These are phyloP conservation scores for Aspergillus terreus DNA, from an alignment of 2,329 filamentous ascomycete genomes.

Conservation along the genomic window DNA sequence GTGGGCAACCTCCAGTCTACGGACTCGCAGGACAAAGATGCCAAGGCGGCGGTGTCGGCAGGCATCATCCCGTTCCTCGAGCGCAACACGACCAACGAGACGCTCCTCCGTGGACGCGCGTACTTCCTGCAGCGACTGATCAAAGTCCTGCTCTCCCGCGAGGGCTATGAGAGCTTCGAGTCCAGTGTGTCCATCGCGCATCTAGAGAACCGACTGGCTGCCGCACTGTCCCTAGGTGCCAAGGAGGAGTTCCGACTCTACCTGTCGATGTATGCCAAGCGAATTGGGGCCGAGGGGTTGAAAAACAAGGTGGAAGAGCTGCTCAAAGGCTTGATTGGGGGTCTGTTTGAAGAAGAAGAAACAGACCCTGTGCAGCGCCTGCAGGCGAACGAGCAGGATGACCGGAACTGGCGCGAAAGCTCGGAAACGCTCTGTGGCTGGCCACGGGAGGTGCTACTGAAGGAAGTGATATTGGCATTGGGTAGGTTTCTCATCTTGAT, in stretches of 20 bases:
- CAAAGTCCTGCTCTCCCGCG: slow-evolving; percentile 79
- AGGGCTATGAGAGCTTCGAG: slow-evolving; percentile 91
- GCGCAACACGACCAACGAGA: slow-evolving; percentile 89
- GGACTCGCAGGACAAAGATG: slow-evolving; percentile 55
- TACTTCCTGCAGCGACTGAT: slow-evolving; percentile 89
- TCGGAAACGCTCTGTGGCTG: slow-evolving; percentile 81
- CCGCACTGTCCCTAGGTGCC: slow-evolving; percentile 76
- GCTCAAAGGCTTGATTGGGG: slow-evolving; percentile 74
- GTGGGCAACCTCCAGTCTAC: slow-evolving; percentile 75
- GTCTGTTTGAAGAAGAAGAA: slow-evolving; percentile 58
- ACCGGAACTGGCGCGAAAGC: slow-evolving; percentile 43
- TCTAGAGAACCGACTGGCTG: slow-evolving; percentile 89
- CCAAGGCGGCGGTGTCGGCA: slow-evolving; percentile 65
- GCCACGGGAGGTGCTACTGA: slow-evolving; percentile 81
- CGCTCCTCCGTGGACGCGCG: slow-evolving; percentile 83
- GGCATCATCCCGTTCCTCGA: slow-evolving; percentile 92
- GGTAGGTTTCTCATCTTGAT: slow-evolving; percentile 54
- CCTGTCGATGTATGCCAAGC: slow-evolving; percentile 96
- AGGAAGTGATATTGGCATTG: slow-evolving; percentile 86
- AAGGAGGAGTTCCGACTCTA: slow-evolving; percentile 92
- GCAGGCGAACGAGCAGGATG: slow-evolving; percentile 35
- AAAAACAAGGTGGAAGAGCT: slow-evolving; percentile 90
- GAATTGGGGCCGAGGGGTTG: slow-evolving; percentile 84
- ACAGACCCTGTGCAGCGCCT: slow-evolving; percentile 23
- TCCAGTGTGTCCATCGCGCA: slow-evolving; percentile 89